A percentile compares a stretch with the other conserved stretches of the same genome.
Evolutionary conservation across 2,329 filamentous ascomycete species (phyloP).

Genomic region (Fusarium luffae): DNA sequence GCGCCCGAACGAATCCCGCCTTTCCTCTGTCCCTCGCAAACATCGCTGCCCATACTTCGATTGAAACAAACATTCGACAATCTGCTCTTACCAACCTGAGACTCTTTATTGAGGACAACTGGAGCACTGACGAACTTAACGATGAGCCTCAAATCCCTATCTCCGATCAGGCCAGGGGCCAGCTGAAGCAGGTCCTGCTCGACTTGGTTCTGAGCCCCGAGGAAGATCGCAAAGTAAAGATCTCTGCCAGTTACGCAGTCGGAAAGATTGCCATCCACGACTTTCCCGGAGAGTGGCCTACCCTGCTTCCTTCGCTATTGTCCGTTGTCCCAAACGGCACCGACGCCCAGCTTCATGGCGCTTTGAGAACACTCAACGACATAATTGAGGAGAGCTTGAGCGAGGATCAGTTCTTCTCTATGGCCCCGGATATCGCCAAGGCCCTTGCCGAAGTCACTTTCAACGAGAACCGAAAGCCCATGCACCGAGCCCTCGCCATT

Average conservation of each 20-base stretch:
- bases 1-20: slow-evolving; percentile 73
- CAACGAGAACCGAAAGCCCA: slow-evolving; percentile 77
- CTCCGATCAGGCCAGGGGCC: slow-evolving; percentile 76
- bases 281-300: slow-evolving; percentile 96
- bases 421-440: slow-evolving; percentile 86
- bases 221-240: slow-evolving; percentile 86
- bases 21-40: slow-evolving; percentile 85
- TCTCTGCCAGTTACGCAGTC: slow-evolving; percentile 81
- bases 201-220: slow-evolving; percentile 79
- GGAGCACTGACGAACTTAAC: slow-evolving; percentile 81
- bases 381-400: slow-evolving; percentile 93
- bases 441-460: slow-evolving; percentile 85
- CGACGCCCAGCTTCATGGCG: slow-evolving; percentile 86
- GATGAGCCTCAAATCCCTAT: slow-evolving; percentile 72
- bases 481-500: slow-evolving; percentile 84
- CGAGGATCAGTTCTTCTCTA: slow-evolving; percentile 93
- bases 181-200: slow-evolving; percentile 79
- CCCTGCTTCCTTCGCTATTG: slow-evolving; percentile 83
- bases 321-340: slow-evolving; percentile 79
- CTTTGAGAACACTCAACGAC: slow-evolving; percentile 87
- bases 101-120: slow-evolving; percentile 84
- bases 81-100: slow-evolving; percentile 83
- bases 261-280: slow-evolving; percentile 95
- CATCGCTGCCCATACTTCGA: slow-evolving; percentile 79
- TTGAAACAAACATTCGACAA: slow-evolving; percentile 82